These are phyloP conservation scores for Cucurbita argyrosperma DNA, from an alignment of 306 rosid genomes.

Conservation along the genomic window DNA sequence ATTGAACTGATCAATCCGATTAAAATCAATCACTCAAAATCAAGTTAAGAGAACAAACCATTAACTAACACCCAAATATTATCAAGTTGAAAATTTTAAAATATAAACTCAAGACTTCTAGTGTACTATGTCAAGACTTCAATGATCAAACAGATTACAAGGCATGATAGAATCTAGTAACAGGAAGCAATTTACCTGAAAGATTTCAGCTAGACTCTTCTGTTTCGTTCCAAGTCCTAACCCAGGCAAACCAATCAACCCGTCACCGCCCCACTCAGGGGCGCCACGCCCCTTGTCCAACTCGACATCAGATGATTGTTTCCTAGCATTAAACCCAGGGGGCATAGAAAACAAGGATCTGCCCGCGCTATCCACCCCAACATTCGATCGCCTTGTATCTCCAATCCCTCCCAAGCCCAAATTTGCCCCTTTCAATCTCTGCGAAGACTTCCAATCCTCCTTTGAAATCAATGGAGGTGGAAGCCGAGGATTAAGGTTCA, in stretches of 20 bases:
- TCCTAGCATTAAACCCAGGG: constrained; percentile 56
- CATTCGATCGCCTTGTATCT: constrained; percentile 55
- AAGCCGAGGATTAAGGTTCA: constrained; percentile 71
- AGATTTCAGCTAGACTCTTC: constrained; percentile 78
- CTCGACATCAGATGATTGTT: constrained; percentile 42
- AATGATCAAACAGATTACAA: not conserved
- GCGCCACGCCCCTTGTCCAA: constrained; percentile 40
- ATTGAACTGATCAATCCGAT: not conserved
- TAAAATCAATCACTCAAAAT: not conserved
- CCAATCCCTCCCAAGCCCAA: constrained; percentile 74
- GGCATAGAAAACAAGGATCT: constrained; percentile 54
- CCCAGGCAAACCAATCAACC: constrained; percentile 74
- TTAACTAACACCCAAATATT: not conserved
- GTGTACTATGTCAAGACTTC: not conserved
- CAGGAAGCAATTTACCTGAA: constrained; percentile 50
- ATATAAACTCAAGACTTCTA: not conserved
- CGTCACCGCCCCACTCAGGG: constrained; percentile 72
- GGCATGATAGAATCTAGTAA: not conserved
- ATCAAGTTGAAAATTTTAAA: not conserved
- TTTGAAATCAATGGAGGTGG: constrained; percentile 80
- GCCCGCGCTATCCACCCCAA: constrained; percentile 32
- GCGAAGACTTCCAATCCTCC: constrained; percentile 78
- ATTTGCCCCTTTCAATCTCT: constrained; percentile 45
- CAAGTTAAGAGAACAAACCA: not conserved
- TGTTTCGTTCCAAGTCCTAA: constrained; percentile 73